Evolutionary conservation across 2,329 filamentous ascomycete species (phyloP), one percentile per base, ranked within the genome.

Genomic region (Penicillium sp.): DNA sequence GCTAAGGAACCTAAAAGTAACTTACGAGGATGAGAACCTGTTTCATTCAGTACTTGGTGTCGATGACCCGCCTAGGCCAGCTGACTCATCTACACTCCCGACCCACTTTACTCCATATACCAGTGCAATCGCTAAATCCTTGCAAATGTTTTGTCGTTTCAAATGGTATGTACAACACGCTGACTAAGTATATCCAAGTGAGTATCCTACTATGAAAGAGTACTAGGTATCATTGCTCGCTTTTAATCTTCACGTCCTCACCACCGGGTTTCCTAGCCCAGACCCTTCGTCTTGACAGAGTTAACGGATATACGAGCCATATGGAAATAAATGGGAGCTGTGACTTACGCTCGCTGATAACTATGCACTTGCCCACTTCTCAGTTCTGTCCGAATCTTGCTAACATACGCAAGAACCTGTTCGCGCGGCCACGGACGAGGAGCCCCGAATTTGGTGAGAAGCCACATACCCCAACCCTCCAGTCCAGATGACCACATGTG

Each of bases 381-480:
- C 31, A 56, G 26, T 26, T 48, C 48, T 2, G 23, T 13, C 21
- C 48, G 48, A 47, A 52, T 43, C 31, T 52, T 56, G 3, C 29
- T 39, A 13, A 56, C 42, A 16, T 47, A 56, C 10, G 48, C 19
- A 21, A 46, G 42, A 10, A 56, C 54, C 42, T 56, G 23, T 19
- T 56, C 54, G 25, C 42, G 21, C 3, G 48, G 23, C 54, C 48
- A 56, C 4, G 48, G 48, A n/a, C 6, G 45, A 16, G 54, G 54
- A 8, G 29, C 48, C 7, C 54, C 54, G 19, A 52, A 55, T n/a
- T 59, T 64, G 10, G 58, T 66, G 23, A 65, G 53, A 25, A 64
- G 44, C 35, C 54, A 66, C 60, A 66, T 64, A 6, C 59, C 62
- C 50, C 52, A 66, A 4, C 65, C 65, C 29, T 67, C 65, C 25